Conservation (phyloP, 2,329 filamentous ascomycete species). For the Fusarium sp. region DNA sequence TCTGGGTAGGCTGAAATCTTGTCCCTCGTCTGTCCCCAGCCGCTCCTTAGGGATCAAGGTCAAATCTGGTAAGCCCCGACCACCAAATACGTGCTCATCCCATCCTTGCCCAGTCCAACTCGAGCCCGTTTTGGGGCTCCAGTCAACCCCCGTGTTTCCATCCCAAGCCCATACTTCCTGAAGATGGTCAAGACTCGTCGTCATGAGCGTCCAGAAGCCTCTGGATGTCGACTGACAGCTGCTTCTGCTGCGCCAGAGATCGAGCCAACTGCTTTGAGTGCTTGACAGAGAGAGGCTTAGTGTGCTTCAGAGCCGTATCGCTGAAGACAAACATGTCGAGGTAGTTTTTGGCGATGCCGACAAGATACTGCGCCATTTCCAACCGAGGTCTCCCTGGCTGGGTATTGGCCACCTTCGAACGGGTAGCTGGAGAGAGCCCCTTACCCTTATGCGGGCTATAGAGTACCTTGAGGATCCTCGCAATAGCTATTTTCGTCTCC, state of each 20-base stretch:
- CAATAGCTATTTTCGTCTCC: neutral
- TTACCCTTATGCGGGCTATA: neutral
- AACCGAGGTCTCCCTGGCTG: neutral
- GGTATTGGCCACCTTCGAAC: neutral
- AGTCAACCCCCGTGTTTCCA: neutral
- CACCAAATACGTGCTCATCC: neutral
- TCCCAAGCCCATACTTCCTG: neutral
- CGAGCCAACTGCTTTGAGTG: neutral
- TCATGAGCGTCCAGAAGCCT: neutral
- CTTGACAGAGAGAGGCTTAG: neutral
- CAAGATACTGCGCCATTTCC: neutral
- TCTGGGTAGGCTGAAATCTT: neutral
- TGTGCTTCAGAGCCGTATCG: neutral
- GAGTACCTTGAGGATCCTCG: neutral
- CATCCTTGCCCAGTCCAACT: neutral
- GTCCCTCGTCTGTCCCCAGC: neutral
- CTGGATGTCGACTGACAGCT: neutral
- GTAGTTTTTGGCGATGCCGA: neutral
- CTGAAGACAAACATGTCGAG: neutral
- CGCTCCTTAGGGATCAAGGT: neutral
- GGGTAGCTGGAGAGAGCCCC: neutral
- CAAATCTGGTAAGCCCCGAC: too few relatives aligned
- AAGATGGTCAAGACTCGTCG: neutral
- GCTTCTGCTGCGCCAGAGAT: neutral
- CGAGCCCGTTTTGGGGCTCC: neutral